Evolutionary conservation across 345 rosid species (phyloP), one percentile per base, ranked within the genome.

Genomic region (Boechera retrofracta): DNA sequence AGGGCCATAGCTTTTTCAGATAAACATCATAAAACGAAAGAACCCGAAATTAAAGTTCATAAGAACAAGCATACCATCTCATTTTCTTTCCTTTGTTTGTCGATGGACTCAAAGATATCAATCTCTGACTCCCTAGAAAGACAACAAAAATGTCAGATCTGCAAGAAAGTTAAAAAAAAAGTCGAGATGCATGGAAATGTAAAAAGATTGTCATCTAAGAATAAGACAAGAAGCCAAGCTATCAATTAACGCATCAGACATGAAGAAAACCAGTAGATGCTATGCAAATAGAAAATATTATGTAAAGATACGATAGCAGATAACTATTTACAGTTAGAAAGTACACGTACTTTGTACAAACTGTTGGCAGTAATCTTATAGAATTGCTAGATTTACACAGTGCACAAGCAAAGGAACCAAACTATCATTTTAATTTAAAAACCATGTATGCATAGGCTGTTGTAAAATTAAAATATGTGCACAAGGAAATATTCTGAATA

Each of bases 81-180:
- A 64, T 82, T 73, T 80, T 89, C 97, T 44, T 55, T 79, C 81
- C 98, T 86, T 73, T 82, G 80, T 64, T 81, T 85, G 82, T 93
- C 98, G 82, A 93, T 77, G 67, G 93, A 89, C 73, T 93, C 98
- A 80, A 93, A 93, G 33, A 91, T 55, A 70, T 93, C 98, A 71
- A 93, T 93, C 91, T 93, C 98, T 29, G 93, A 80, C 81, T 91
- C 97, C 45, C 98, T 93, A 91, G 82, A 51, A 67, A 54, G 72
- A 51, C 7, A 72, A 64, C 56, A 41, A 29, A 51, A 24, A 63
- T 18, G 57, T 76, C 57, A 69, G 53, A 76, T n/a, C 42, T 29
- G 21, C 48, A 52, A 67, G 64, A 58, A 62, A 45, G 51, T 49
- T 60, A n/a, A 51, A 28, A 51, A 58, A 15, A 41, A 28, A 52